Evolutionary conservation across 495 filamentous ascomycete species (phyloP).

Genomic region (Neurospora discreta): DNA sequence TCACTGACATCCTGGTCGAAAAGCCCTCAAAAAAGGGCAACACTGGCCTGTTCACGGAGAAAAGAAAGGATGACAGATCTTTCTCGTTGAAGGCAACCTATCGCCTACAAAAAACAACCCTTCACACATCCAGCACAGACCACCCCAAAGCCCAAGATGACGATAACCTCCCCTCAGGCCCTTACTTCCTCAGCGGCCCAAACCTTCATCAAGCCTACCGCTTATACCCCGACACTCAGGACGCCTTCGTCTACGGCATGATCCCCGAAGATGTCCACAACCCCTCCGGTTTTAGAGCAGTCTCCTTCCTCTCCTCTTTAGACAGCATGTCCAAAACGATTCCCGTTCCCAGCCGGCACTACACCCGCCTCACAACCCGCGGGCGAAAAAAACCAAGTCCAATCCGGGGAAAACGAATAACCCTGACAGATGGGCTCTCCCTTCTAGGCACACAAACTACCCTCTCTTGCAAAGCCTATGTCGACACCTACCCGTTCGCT

Average conservation of each 20-base stretch:
- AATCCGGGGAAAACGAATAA: conserved; percentile 19
- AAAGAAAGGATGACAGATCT: neutral
- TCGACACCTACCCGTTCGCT: conserved; percentile 22
- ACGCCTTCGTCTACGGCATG: conserved; percentile 6
- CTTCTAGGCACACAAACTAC: conserved; percentile 32
- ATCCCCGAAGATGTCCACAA: conserved; percentile 1
- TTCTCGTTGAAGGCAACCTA: neutral
- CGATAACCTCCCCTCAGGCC: conserved; percentile 4
- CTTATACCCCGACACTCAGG: conserved; percentile 7
- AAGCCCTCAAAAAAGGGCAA: neutral
- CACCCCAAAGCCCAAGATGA: neutral
- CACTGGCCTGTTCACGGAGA: neutral
- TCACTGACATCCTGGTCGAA: conserved; percentile 41
- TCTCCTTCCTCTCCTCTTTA: neutral
- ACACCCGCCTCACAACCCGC: conserved; percentile 15
- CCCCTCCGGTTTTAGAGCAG: neutral
- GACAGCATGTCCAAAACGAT: conserved; percentile 4
- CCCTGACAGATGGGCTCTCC: conserved; percentile 37
- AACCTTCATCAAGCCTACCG: conserved; percentile 9
- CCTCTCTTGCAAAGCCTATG: conserved; percentile 31
- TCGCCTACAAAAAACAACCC: neutral
- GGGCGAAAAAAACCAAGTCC: no score
- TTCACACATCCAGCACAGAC: neutral
- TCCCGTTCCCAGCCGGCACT: conserved; percentile 35
- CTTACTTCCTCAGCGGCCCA: conserved; percentile 10